phyloP scores from a whole-genome alignment of 306 rosid species.

The Lathyrus aphaca region DNA sequence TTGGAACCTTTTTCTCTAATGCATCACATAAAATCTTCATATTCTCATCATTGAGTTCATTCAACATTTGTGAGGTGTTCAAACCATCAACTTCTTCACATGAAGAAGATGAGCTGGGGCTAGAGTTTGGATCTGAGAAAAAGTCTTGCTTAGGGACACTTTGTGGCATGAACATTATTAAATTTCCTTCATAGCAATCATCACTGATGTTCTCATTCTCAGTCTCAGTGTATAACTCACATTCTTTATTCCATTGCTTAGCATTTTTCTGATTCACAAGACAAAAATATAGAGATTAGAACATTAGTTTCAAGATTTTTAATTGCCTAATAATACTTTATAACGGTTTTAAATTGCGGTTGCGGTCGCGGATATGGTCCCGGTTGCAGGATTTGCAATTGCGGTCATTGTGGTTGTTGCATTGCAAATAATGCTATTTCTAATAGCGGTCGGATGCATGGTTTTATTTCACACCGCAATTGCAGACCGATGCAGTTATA shows the following conservation, averaged over 20 bases:
- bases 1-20: conserved; percentile 57
- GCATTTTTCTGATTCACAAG: conserved; percentile 52
- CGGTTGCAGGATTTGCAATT: too few relatives aligned
- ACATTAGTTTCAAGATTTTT: background rate
- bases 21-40: conserved; percentile 61
- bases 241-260: conserved; percentile 40
- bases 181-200: conserved; percentile 44
- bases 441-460: too few relatives aligned
- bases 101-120: conserved; percentile 85
- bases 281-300: background rate
- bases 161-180: conserved; percentile 55
- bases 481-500: too few relatives aligned
- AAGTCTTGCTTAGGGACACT: conserved; percentile 67
- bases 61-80: conserved; percentile 57
- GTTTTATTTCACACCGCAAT: too few relatives aligned
- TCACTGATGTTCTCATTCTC: background rate
- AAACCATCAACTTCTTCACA: conserved; percentile 70
- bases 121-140: conserved; percentile 80
- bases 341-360: background rate
- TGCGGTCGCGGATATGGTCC: too few relatives aligned
- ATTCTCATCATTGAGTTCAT: conserved; percentile 57
- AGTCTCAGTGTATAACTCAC: background rate
- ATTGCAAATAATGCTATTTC: too few relatives aligned
- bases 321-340: background rate
- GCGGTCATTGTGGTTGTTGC: too few relatives aligned